Conservation (phyloP, 139 green algal genomes). For the Chlorella sp. region DNA sequence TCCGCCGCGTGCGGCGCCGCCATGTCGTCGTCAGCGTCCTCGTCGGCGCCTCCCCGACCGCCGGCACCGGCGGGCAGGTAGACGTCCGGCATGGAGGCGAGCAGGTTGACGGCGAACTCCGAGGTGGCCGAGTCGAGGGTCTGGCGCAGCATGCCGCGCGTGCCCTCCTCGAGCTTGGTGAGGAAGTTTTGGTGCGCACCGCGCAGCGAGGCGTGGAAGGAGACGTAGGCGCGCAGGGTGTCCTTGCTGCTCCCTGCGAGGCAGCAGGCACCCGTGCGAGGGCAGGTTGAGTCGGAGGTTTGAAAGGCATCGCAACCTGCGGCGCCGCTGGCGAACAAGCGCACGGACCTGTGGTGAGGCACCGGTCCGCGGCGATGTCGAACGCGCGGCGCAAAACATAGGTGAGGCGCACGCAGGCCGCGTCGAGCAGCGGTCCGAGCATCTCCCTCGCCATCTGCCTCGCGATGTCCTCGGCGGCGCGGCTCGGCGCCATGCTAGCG, state of each 20-base stretch:
- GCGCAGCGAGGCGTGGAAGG: conserved; percentile 72
- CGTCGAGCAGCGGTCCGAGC: conserved; percentile 68
- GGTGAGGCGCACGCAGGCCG: conserved; percentile 64
- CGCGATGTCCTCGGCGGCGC: conserved; percentile 74
- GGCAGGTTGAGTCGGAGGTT: background rate
- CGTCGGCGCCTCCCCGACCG: background rate
- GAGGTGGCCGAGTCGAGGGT: conserved; percentile 73
- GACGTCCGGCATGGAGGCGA: conserved; percentile 27
- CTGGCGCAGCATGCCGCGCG: conserved; percentile 56
- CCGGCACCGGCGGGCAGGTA: background rate
- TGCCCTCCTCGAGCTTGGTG: conserved; percentile 51
- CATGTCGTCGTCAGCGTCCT: background rate
- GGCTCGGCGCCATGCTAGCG: conserved; percentile 29
- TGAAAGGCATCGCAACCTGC: background rate
- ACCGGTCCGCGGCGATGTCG: conserved; percentile 62
- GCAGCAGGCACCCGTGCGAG: background rate
- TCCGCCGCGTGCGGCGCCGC: too few relatives aligned
- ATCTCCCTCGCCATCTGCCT: conserved; percentile 9
- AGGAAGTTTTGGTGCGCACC: conserved; percentile 66
- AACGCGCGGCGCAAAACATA: conserved; percentile 61
- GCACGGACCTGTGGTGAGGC: conserved; percentile 14
- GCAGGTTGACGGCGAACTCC: conserved; percentile 57
- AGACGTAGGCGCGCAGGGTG: conserved; percentile 58
- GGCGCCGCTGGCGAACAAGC: too few relatives aligned
- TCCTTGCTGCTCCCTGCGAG: conserved; percentile 41